Conservation (phyloP, 352 stramenopile species). For the Phytopythium cucurbitacearum region DNA sequence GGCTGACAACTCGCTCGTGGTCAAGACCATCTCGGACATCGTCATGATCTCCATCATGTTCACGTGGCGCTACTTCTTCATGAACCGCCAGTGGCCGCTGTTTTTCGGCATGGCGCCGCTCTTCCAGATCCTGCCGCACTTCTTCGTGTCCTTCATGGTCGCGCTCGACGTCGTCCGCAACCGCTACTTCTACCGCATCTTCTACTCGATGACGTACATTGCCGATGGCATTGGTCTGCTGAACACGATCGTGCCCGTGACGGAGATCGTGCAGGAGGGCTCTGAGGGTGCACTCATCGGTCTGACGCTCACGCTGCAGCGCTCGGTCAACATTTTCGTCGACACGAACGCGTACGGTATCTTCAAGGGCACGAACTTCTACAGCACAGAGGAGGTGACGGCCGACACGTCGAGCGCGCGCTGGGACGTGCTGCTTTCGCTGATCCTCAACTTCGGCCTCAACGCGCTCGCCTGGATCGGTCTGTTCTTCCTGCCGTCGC, state of each 20-base stretch:
- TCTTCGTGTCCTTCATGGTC: constrained; percentile 40
- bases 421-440: constrained; percentile 44
- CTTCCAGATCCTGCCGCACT: constrained; percentile 42
- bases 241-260: constrained; percentile 53
- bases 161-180: constrained; percentile 38
- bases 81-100: constrained; percentile 49
- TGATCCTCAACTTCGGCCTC: constrained; percentile 47
- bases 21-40: constrained; percentile 39
- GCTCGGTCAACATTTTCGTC: constrained; percentile 53
- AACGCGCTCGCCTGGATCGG: constrained; percentile 52
- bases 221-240: constrained; percentile 48
- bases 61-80: constrained; percentile 49
- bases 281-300: constrained; percentile 57
- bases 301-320: constrained; percentile 53
- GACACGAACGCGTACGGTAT: constrained; percentile 41
- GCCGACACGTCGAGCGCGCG: constrained; percentile 27
- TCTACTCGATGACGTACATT: constrained; percentile 44
- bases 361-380: constrained; percentile 49
- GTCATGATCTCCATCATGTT: constrained; percentile 55
- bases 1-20: constrained; percentile 40
- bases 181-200: constrained; percentile 53
- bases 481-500: constrained; percentile 56
- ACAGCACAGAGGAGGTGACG: constrained; percentile 22
- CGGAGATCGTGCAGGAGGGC: constrained; percentile 63
- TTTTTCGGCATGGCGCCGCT: constrained; percentile 54